Percentiles rank a stretch among this genome's conserved stretches.
These are phyloP conservation scores for Hypoxylon sp. DNA, from an alignment of 2,329 filamentous ascomycete genomes.

Conservation along the genomic window DNA sequence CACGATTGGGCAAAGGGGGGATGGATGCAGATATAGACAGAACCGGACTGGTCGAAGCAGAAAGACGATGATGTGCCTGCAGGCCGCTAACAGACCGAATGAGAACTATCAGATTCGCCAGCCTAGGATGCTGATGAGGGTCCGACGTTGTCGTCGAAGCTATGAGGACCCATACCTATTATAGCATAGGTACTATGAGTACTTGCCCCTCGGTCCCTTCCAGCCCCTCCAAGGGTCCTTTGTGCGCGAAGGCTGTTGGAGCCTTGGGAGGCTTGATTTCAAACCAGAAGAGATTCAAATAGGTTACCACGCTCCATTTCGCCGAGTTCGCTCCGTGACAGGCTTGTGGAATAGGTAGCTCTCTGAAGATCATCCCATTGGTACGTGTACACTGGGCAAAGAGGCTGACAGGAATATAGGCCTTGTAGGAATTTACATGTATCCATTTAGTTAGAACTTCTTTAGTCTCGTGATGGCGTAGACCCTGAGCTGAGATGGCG, in stretches of 20 bases:
- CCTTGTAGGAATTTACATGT: neutral
- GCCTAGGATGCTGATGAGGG: slow-evolving; percentile 17
- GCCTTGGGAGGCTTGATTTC: slow-evolving; percentile 42
- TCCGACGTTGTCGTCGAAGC: slow-evolving; percentile 26
- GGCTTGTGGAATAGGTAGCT: slow-evolving; percentile 30
- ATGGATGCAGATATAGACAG: slow-evolving; percentile 46
- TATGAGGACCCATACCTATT: slow-evolving; percentile 24
- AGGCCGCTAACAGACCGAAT: slow-evolving; percentile 43
- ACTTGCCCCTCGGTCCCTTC: slow-evolving; percentile 39
- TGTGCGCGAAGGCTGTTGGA: slow-evolving; percentile 34
- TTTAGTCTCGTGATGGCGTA: slow-evolving; percentile 19
- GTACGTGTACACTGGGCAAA: neutral
- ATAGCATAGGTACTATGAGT: neutral
- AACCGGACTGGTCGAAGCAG: slow-evolving; percentile 39
- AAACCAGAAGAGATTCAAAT: slow-evolving; percentile 43
- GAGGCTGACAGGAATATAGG: slow-evolving; percentile 17
- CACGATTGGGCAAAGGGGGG: slow-evolving; percentile 43
- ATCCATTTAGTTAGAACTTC: neutral
- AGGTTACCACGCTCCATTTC: slow-evolving; percentile 45
- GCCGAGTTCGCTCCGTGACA: slow-evolving; percentile 46
- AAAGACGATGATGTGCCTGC: slow-evolving; percentile 46
- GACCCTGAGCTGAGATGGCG: slow-evolving; percentile 1
- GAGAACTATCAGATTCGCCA: slow-evolving; percentile 37
- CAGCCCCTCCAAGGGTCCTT: slow-evolving; percentile 46
- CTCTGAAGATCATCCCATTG: slow-evolving; percentile 38